Base-by-base conservation (phyloP, 192 early-diverging fungal species). In the Coemansia sp. region DNA sequence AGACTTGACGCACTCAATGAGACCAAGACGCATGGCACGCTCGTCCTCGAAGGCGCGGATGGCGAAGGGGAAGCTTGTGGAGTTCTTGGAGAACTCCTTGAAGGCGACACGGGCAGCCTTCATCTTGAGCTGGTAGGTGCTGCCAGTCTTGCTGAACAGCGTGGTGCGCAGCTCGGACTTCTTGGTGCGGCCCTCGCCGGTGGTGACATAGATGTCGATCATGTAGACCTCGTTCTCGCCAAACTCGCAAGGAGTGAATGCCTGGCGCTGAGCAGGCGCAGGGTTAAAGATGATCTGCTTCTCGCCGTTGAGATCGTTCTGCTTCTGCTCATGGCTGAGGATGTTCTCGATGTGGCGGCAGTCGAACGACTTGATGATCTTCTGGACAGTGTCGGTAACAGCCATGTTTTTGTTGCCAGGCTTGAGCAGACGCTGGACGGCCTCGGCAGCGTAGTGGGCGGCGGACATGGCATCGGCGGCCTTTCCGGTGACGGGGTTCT, bases 231-330 rank as follows among this genome's bases (percentile, higher is more conserved):
- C 86, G 68, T 86, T 78, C 67, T 83, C 83, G 72, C 90, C 86
- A 77, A 90, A 88, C 71, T 94, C 86, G 64, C 86, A 81, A 64
- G 83, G 81, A 66, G 91, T 79, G 71, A 90, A 88, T 55, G 92
- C 89, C 72, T 89, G 87, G 64, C 88, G 87, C 72, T 94, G 92
- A 33, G 75, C 81, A 60, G 91, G 88, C 61, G 85, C 88, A 37
- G 96, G 96, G 85, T 93, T 94, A 55, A 95, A 85, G 74, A 96
- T 93, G 83, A 98, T 96, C 76, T 92, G 89, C 85, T 97, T 97
- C 70, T 89, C 88, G 74, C 95, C 96, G 79, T 96, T 94, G 66
- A 97, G 86, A 65, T 90, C 86, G 84, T 96, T 92, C 68, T 91
- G 88, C 80, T 89, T 81, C 71, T 96, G 86, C 82, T 95, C 90